Evolutionary conservation across 345 rosid species (phyloP), one percentile per base, ranked within the genome.

Genomic region (Trapa bicornis): DNA sequence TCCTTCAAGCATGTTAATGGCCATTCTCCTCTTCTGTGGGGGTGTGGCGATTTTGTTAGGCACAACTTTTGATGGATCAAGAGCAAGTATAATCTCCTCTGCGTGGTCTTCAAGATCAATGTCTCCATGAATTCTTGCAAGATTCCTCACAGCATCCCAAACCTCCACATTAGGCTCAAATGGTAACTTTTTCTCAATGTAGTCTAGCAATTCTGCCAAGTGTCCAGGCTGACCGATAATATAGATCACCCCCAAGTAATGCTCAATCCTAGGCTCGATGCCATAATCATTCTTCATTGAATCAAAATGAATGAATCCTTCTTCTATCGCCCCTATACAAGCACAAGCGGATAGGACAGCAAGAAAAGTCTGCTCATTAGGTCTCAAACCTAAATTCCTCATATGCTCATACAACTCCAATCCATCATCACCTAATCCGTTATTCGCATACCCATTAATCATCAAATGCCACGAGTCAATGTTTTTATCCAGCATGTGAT

Each of bases 381-480:
- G 83, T 61, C 70, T 73, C 76, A 82, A 56, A 14, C 73, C 85
- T 15, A 65, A 67, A 9, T 75, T 73, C 74, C 74, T 73, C 80
- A 82, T 77, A 70, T 77, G 78, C 65, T 79, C 83, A 69, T 68
- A 82, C 69, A 79, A 61, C 72, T 75, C 76, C 74, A 79, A 65
- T 4, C 83, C 85, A 41, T 77, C 78, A 65, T 82, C 85, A 61
- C 85, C 83, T 41, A 79, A 58, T 62, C 74, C 75, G 52, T 79
- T 82, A 65, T 47, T 48, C 2, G 83, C 85, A 73, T 75, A 73
- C 17, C 81, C 83, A 61, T 73, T 72, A 42, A 82, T 77, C 81
- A 79, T 79, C 74, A 79, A 62, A 79, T 79, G 85, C 85, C 85
- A 82, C 0, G 83, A 60, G 70, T 77, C 83, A 50, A 82, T 82